Conservation (phyloP, 371 early-diverging fungal species). For the Circinella minor region DNA sequence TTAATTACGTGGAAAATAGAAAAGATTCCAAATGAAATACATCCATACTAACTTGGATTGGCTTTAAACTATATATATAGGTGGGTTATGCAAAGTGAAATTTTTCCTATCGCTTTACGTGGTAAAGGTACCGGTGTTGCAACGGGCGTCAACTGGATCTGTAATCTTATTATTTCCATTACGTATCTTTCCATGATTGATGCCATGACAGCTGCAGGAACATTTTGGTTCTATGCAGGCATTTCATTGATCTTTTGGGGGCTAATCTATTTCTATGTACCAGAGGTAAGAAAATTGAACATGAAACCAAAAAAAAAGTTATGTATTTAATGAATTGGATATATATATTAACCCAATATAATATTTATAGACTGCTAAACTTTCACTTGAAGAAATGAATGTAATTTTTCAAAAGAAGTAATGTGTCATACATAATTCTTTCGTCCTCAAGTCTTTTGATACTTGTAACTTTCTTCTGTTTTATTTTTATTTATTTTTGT, state of each 20-base stretch:
- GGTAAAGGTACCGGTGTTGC: constrained; percentile 69
- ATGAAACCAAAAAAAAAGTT: background rate
- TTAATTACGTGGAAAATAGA: background rate
- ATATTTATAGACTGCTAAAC: background rate
- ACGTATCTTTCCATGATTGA: constrained; percentile 65
- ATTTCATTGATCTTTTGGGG: constrained; percentile 58
- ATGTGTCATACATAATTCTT: background rate
- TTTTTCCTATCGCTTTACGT: constrained; percentile 62
- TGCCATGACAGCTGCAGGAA: constrained; percentile 60
- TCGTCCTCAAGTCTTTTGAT: too few species aligned
- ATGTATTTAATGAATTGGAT: background rate
- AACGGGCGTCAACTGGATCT: constrained; percentile 68
- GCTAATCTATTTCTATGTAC: constrained; percentile 54
- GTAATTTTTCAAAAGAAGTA: constrained; percentile 3
- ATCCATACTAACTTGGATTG: background rate
- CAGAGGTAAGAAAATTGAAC: constrained; percentile 49
- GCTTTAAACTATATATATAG: background rate
- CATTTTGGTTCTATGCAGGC: constrained; percentile 66
- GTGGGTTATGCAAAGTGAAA: constrained; percentile 68
- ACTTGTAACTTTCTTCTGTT: too few species aligned
- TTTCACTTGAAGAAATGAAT: constrained; percentile 5
- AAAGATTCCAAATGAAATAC: too few species aligned
- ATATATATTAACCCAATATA: background rate
- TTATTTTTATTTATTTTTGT: too few species aligned
- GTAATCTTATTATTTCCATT: constrained; percentile 64